Conservation (phyloP, 2,329 filamentous ascomycete species). For the Sporothrix mexicana region DNA sequence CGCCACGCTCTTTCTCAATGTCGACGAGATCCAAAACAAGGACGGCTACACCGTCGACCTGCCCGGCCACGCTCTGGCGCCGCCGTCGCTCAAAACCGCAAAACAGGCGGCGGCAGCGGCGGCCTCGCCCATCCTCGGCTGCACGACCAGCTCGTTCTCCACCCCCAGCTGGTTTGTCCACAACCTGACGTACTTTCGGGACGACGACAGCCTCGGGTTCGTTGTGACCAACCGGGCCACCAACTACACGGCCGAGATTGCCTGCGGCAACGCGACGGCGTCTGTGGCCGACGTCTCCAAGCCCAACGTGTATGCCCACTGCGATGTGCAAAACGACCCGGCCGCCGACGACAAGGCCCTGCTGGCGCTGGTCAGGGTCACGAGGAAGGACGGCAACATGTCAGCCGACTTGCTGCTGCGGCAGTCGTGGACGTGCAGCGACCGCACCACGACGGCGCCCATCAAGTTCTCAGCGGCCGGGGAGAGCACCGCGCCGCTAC, state of each 20-base stretch:
- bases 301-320: constrained; percentile 1
- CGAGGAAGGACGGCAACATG: neutral
- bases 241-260: constrained; percentile 35
- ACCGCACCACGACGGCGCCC: constrained; percentile 34
- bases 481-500: constrained; percentile 33
- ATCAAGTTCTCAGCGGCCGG: constrained; percentile 38
- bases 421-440: constrained; percentile 40
- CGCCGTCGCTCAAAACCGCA: neutral
- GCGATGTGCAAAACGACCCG: neutral
- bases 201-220: constrained; percentile 31
- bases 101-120: neutral
- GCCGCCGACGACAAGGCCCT: constrained; percentile 30
- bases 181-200: constrained; percentile 32
- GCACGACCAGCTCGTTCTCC: constrained; percentile 40
- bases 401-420: constrained; percentile 35
- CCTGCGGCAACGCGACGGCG: constrained; percentile 32
- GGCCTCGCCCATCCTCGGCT: constrained; percentile 27
- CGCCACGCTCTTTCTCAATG: neutral
- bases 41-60: neutral
- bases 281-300: neutral
- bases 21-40: neutral
- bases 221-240: constrained; percentile 39
- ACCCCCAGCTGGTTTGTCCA: constrained; percentile 40
- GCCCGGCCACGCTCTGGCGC: constrained; percentile 14
- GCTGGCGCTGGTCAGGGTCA: constrained; percentile 29